phyloP scores from a whole-genome alignment of 225 moss, liverwort and hornwort species.

The Polytrichum formosum region DNA sequence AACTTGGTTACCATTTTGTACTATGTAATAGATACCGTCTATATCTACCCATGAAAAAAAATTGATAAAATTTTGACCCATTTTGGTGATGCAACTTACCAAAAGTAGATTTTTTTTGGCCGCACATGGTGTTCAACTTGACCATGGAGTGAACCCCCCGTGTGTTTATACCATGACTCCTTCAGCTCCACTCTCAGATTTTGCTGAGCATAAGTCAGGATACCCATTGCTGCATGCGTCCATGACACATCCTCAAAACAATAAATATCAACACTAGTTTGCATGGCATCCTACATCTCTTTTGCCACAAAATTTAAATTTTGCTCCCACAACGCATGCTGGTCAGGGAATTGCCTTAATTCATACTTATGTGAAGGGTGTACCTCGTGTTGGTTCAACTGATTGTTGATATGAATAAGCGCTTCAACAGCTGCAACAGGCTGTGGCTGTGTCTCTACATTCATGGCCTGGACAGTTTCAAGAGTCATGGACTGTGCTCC shows the following conservation, averaged over 20 bases:
- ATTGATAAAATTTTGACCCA: no score
- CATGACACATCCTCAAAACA: conserved; percentile 2
- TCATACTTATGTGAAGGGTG: background rate
- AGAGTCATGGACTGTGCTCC: conserved; percentile 64
- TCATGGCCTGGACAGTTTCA: conserved; percentile 61
- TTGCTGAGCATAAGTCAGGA: conserved; percentile 80
- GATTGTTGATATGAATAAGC: conserved; percentile 97
- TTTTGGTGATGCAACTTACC: no score
- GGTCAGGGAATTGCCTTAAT: background rate
- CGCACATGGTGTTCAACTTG: no score
- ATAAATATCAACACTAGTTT: background rate
- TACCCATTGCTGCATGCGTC: conserved; percentile 91
- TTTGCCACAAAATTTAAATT: background rate
- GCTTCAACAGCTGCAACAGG: conserved; percentile 86
- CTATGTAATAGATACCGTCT: no score
- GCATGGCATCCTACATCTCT: background rate
- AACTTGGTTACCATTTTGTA: no score
- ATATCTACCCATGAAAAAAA: no score
- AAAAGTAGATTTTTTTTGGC: no score
- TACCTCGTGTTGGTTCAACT: conserved; percentile 98
- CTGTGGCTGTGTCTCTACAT: conserved; percentile 76
- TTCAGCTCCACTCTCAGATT: conserved; percentile 75
- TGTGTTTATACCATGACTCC: conserved; percentile 99
- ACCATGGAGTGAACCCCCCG: no score
- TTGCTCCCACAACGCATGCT: no score